Base-by-base conservation (phyloP, 805 yeast genomes). In the Tetrapisispora phaffii region DNA sequence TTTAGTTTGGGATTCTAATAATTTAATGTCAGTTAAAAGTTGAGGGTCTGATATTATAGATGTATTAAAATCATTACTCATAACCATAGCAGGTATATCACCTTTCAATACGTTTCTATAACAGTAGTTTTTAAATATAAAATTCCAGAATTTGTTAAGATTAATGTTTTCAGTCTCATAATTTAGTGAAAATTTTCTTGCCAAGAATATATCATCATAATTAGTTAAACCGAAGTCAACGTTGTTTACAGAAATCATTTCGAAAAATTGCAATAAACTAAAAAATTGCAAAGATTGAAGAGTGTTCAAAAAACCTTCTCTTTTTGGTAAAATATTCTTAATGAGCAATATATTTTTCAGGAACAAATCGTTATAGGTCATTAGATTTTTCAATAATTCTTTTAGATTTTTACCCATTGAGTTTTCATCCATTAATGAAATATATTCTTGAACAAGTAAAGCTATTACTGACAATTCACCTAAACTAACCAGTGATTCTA, bases 61-160 rank as follows among this genome's bases (percentile, higher is more conserved):
- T 2, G 59, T 47, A 22, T 51, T 51, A 29, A 47, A 43, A 34
- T 49, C 41, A 26, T 34, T 15, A 36, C 38, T 24, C 37, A 34
- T 29, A 4, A 55, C 44, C 34, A 58, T 44, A 13, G 53, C 47
- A 12, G 65, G 62, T 10, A 53, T 44, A 44, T 59, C 60, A 39
- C 65, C 65, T 28, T 50, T 55, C 22, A 53, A 50, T 20, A 56
- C 39, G 44, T 59, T 62, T 41, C 63, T 58, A 58, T 59, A 57
- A 34, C 55, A 54, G 38, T 60, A 60, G 39, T 57, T 57, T 44
- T 54, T 59, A 33, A 48, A 54, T 24, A 58, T 59, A 33, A 54
- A 57, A 41, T 60, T 59, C 63, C 63, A 60, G 17, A 55, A 37
- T 21, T 49, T 29, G 28, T 57, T 54, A 20, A 37, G 36, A 16